Base-by-base conservation (phyloP, 257 asterid genomes). In the Leonotis leonurus region DNA sequence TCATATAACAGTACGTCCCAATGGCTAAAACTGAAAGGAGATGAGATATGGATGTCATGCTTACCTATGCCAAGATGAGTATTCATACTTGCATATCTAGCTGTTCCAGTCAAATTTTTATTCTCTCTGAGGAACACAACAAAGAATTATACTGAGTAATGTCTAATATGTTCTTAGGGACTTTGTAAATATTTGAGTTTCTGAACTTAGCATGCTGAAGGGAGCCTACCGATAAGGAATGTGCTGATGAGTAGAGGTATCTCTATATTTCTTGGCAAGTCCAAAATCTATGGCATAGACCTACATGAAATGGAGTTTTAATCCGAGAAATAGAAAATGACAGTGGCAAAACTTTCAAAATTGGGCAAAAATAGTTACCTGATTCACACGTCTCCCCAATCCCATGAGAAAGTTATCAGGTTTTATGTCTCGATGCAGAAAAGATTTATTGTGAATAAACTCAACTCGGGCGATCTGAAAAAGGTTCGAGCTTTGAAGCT, bases 71-170 rank as follows among this genome's bases (percentile, higher is more conserved):
- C 96, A 66, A 88, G 93, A 78, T 88, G 96, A 1, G 97, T 87
- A 66, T 90, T 90, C 90, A 87, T 84, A 78, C 97, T 90, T 12
- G 97, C 97, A 79, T 89, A 89, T 78, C 95, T 77, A 36, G 94
- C 97, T 58, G 97, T 86, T 65, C 97, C 97, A 33, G 95, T 89
- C 83, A 89, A 77, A 61, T 84, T 86, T 76, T 89, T 86, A 75
- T 86, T 89, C 69, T 86, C 97, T 77, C 91, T 89, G 91, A 68
- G 79, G 65, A 33, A 73, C 25, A 56, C 37, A 11, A 8, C 22
- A n/a, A 40, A 57, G 21, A 55, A 41, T 64, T 12, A 56, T n/a
- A n/a, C n/a, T n/a, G n/a, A n/a, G n/a, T n/a, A n/a, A n/a, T n/a
- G n/a, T n/a, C n/a, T n/a, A 67, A n/a, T 14, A 37, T 37, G 21